Base-by-base conservation (phyloP, 495 filamentous ascomycete genomes). In the Daldinia grandis region DNA sequence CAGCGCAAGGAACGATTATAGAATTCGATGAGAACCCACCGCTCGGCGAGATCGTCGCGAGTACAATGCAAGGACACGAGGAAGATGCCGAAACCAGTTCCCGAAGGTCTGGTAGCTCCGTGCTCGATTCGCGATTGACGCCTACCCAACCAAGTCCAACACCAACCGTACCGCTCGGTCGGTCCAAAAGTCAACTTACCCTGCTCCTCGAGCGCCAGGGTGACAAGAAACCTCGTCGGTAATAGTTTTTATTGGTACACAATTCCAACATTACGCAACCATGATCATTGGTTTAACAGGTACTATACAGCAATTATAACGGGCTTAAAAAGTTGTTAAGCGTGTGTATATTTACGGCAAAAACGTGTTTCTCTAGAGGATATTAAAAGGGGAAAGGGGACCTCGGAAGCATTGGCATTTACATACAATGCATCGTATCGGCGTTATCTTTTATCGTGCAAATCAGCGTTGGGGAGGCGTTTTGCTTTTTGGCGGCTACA, bases 131-230 rank as follows among this genome's bases (percentile, higher is more conserved):
- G n/a, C 68, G 68, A n/a, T 79, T 81, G 56, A 78, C 68, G 27
- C 81, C 81, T 19, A 82, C 81, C 5, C 76, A 77, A 31, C 80
- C 76, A 4, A 81, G 72, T 37, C 55, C 75, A 9, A 60, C 76
- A 17, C 74, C 78, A n/a, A 55, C 71, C 0, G 74, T 81, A 15
- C 78, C 78, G 15, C 80, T 85, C 28, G 80, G 77, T 10, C 76
- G 83, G 60, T 81, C 84, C 10, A 85, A 80, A 75, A 86, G 84
- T 58, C 81, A 87, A 66, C 78, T 87, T 33, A 79, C 79, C 19
- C 63, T 87, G 2, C 70, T 87, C 5, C 74, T 87, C 58, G 81
- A 84, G 33, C 78, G 78, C 8, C 78, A 83, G 12, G 64, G 67
- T 51, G 74, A 76, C 9, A 76, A 74, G 51, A 74, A 74, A 54